phyloP scores from a whole-genome alignment of 192 early-diverging fungal genomes.

The Podila minutissima region DNA sequence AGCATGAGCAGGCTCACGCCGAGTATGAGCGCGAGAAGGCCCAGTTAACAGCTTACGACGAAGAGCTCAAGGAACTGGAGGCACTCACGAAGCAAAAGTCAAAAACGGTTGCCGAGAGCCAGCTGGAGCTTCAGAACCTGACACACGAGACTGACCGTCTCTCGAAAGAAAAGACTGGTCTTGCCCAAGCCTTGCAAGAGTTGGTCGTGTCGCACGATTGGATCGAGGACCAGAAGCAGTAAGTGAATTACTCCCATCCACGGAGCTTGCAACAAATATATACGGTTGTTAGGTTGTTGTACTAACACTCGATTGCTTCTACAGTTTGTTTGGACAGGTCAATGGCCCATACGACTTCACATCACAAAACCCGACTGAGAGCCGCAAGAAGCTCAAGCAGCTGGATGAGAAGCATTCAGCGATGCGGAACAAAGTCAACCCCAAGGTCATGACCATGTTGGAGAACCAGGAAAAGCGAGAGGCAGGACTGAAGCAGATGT shows the following conservation, averaged over 20 bases:
- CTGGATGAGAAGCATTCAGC: constrained; percentile 80
- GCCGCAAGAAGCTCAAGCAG: constrained; percentile 77
- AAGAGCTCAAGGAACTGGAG: constrained; percentile 79
- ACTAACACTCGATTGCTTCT: background rate
- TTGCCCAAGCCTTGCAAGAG: constrained; percentile 55
- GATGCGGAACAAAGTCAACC: constrained; percentile 89
- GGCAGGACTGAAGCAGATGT: constrained; percentile 80
- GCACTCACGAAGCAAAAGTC: constrained; percentile 71
- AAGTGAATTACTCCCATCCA: constrained; percentile 24
- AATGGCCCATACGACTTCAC: constrained; percentile 89
- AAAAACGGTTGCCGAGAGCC: constrained; percentile 70
- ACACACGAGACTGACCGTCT: constrained; percentile 80
- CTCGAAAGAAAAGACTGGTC: constrained; percentile 66
- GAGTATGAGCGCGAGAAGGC: constrained; percentile 71
- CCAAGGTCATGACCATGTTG: constrained; percentile 95
- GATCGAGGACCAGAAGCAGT: constrained; percentile 91
- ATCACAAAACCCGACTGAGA: constrained; percentile 76
- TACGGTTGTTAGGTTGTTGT: background rate
- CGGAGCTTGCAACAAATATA: background rate
- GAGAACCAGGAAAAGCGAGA: constrained; percentile 96
- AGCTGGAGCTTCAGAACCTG: constrained; percentile 85
- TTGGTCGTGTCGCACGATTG: constrained; percentile 75
- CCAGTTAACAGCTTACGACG: constrained; percentile 78
- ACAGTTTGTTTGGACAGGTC: constrained; percentile 83
- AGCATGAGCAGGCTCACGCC: constrained; percentile 61